Conservation (phyloP, 2,329 filamentous ascomycete genomes). For the Alternaria tenuissima region DNA sequence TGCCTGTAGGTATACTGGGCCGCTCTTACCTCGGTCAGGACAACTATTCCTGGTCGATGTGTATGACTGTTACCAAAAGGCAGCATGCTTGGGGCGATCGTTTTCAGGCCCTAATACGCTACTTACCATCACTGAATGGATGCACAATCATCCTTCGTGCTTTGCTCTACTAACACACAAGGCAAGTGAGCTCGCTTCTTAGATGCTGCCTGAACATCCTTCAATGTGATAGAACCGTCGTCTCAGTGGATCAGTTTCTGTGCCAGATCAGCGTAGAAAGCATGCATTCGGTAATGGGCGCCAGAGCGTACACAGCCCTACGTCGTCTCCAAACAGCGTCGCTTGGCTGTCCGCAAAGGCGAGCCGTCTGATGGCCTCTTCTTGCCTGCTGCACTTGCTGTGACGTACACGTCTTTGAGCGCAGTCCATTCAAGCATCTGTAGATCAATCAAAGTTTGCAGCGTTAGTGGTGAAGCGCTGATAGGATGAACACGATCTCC, state of each 20-base stretch:
- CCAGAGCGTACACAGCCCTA: background rate
- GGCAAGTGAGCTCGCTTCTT: no score
- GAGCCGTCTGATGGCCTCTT: background rate
- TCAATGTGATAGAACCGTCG: background rate
- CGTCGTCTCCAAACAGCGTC: background rate
- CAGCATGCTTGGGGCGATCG: no score
- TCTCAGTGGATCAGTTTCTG: background rate
- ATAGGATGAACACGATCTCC: constrained; percentile 1
- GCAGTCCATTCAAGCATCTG: constrained; percentile 3
- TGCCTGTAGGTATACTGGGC: no score
- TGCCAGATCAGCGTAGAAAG: background rate
- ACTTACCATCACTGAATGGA: no score
- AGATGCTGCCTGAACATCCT: background rate
- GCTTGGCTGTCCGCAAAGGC: background rate
- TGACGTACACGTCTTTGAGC: background rate
- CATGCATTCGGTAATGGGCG: background rate
- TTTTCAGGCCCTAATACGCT: no score
- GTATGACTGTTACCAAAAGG: no score
- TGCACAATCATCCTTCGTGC: no score
- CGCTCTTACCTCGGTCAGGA: no score
- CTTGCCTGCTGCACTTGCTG: background rate
- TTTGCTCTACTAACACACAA: no score
- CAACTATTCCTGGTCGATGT: no score
- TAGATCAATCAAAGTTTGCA: background rate
- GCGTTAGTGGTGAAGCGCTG: background rate